These are phyloP conservation scores for Naganishia antarctica DNA, from an alignment of 768 basidiomycete genomes.

Conservation along the genomic window DNA sequence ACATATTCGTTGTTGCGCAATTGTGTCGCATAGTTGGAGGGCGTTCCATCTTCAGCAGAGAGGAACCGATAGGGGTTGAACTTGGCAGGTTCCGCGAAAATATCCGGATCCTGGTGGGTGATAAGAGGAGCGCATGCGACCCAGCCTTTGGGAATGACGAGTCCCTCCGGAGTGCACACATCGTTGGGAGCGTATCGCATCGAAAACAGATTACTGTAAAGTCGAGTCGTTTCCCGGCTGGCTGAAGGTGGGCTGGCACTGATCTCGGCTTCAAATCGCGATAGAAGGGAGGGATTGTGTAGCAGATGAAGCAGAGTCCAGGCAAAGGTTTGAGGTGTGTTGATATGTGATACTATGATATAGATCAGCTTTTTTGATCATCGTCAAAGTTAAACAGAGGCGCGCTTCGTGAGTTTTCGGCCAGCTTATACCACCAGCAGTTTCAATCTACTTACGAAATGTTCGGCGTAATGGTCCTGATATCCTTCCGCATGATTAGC, in stretches of 20 bases:
- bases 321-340: background rate
- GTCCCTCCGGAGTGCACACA: background rate
- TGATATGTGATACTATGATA: background rate
- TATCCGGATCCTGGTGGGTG: background rate
- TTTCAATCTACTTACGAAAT: background rate
- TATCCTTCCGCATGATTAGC: background rate
- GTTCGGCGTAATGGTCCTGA: slow-evolving; percentile 1
- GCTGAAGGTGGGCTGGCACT: background rate
- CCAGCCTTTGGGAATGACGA: slow-evolving; percentile 1
- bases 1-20: background rate
- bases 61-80: slow-evolving; percentile 1
- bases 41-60: background rate
- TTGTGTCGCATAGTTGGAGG: background rate
- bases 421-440: too few relatives aligned
- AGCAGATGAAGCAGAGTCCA: slow-evolving; percentile 20
- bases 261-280: slow-evolving; percentile 19
- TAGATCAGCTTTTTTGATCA: background rate
- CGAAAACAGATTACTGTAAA: background rate
- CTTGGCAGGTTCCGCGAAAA: background rate
- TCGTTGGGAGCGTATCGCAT: background rate
- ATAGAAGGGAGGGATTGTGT: background rate
- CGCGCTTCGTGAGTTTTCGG: too few relatives aligned
- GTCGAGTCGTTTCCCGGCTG: slow-evolving; percentile 3
- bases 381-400: too few relatives aligned
- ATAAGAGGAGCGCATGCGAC: background rate